phyloP scores from a whole-genome alignment of 768 basidiomycete genomes.

The Boletus reticulatus region DNA sequence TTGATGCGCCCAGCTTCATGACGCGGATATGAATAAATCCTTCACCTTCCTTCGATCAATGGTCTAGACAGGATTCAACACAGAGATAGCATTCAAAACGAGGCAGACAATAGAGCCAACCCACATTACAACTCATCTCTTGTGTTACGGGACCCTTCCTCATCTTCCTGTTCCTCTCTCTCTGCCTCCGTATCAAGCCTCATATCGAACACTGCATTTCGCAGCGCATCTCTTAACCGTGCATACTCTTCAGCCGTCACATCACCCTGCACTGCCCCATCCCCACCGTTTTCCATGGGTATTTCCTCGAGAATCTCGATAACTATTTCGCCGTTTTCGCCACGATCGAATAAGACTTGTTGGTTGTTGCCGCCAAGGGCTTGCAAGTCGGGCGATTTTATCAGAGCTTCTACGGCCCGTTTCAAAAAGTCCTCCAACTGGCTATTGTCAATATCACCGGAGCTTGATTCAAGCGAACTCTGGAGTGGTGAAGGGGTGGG shows the following conservation, averaged over 20 bases:
- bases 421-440: constrained; percentile 26
- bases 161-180: constrained; percentile 31
- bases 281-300: constrained; percentile 32
- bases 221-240: constrained; percentile 48
- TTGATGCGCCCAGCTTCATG: constrained; percentile 22
- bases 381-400: constrained; percentile 32
- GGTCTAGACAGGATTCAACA: constrained; percentile 6
- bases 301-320: constrained; percentile 47
- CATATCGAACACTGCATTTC: constrained; percentile 52
- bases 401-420: constrained; percentile 27
- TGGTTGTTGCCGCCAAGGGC: constrained; percentile 28
- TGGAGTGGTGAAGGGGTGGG: constrained; percentile 25
- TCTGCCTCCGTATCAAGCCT: constrained; percentile 33
- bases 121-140: constrained; percentile 34
- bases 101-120: constrained; percentile 16
- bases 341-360: constrained; percentile 42
- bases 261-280: constrained; percentile 23
- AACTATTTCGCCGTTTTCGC: constrained; percentile 40
- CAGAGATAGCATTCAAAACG: constrained; percentile 17
- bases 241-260: constrained; percentile 40
- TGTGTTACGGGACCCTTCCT: constrained; percentile 28
- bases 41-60: constrained; percentile 3
- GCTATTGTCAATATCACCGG: constrained; percentile 14
- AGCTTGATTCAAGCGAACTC: constrained; percentile 16
- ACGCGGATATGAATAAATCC: constrained; percentile 24